Evolutionary conservation across 2,329 filamentous ascomycete species (phyloP), one percentile per base, ranked within the genome.

Genomic region (Alternaria rosae): DNA sequence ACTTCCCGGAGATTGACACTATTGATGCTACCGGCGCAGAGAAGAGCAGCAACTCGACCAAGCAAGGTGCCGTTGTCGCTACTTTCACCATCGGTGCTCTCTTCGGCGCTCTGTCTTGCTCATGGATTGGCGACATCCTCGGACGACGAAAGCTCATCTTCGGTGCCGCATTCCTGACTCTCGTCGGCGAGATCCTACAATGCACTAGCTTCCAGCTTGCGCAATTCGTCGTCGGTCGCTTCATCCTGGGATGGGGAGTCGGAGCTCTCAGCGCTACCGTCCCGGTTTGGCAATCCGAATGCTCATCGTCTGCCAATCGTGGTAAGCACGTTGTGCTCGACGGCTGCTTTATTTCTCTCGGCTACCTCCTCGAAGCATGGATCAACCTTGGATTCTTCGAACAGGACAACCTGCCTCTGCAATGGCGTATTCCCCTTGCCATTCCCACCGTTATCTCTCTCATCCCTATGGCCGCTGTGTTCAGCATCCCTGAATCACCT

Each of bases 401-500:
- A 65, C 82, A 83, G 35, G 85, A 87, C 26, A 81, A 80, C 9
- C 86, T 86, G 0, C 78, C 85, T 1, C 85, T 91, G 64, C 85
- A 85, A 42, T 91, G 89, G 88, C 81, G 89, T 6, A 90, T 92
- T 66, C 89, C 89, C 0, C 86, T 92, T 57, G 89, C 87, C 0
- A 91, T 92, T 42, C 77, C 90, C 1, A 88, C 88, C 3, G 82
- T 92, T 0, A 73, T 80, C 56, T 79, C 78, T 0, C 64, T 91
- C 5, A 52, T 87, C 1, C 82, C 91, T 0, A 81, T 91, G 53
- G 71, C 69, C 0, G 74, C 82, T 3, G 85, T 91, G 25, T 91
- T 88, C 86, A 86, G 88, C 76, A 89, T 92, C 72, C 91, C 90
- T 0, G 91, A 93, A 66, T 90, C 88, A 0, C 90, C 89, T 0